Conservation (phyloP, 192 early-diverging fungal genomes). For the Coemansia nantahalensis region DNA sequence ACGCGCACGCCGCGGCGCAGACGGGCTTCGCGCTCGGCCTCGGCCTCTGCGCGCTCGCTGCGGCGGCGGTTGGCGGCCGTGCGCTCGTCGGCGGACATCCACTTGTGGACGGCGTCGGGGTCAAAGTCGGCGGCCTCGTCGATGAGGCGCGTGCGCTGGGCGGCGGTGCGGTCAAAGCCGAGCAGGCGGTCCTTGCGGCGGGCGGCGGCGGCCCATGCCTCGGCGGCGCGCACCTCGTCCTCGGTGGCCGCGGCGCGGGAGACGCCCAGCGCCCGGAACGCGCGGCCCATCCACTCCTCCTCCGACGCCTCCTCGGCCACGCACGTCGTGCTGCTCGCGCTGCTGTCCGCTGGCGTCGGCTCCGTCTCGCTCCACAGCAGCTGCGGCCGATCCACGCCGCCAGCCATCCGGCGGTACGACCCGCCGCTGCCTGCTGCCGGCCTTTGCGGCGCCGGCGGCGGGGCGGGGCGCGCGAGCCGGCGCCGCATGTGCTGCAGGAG, state of each 20-base stretch:
- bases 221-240: constrained; percentile 14
- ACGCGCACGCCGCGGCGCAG: constrained; percentile 43
- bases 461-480: constrained; percentile 8
- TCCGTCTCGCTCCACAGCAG: constrained; percentile 20
- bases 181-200: constrained; percentile 46
- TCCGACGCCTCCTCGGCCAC: constrained; percentile 19
- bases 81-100: constrained; percentile 50
- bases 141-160: constrained; percentile 49
- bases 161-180: constrained; percentile 50
- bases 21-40: constrained; percentile 27
- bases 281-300: constrained; percentile 33
- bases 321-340: background rate
- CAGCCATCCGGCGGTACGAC: constrained; percentile 30
- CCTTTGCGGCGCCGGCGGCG: too few species aligned
- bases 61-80: constrained; percentile 15
- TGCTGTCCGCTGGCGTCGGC: background rate
- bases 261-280: constrained; percentile 35
- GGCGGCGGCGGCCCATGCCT: constrained; percentile 39
- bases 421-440: background rate
- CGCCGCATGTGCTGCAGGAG: constrained; percentile 44
- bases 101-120: constrained; percentile 29
- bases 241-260: constrained; percentile 11
- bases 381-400: constrained; percentile 14
- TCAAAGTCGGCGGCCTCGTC: constrained; percentile 49
- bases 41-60: background rate